phyloP scores from a whole-genome alignment of 805 yeast genomes.

The Ogataea paradorogensis region DNA sequence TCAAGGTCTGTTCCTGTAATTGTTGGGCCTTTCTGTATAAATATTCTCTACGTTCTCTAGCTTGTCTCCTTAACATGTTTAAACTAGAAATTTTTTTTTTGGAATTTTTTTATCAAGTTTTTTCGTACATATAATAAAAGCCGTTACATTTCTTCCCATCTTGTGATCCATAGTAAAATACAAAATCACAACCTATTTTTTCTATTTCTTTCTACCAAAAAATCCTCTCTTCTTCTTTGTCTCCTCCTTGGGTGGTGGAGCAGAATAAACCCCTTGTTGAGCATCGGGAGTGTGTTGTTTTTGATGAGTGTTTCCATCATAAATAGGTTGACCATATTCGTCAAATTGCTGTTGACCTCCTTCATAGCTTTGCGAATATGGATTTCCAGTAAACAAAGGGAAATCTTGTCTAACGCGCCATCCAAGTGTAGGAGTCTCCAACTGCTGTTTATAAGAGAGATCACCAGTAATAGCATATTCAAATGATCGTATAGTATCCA shows the following conservation, averaged over 20 bases:
- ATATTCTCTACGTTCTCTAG: slow-evolving; percentile 94
- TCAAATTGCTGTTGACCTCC: slow-evolving; percentile 32
- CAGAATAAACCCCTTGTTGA: slow-evolving; percentile 40
- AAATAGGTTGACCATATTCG: slow-evolving; percentile 39
- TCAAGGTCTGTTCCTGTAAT: slow-evolving; percentile 81
- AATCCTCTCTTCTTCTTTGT: slow-evolving; percentile 73
- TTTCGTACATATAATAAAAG: not conserved
- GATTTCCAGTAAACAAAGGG: slow-evolving; percentile 48
- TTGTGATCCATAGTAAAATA: slow-evolving; percentile 1
- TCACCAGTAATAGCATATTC: slow-evolving; percentile 96
- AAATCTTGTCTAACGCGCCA: slow-evolving; percentile 84
- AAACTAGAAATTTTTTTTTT: not conserved
- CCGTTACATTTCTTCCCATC: not conserved
- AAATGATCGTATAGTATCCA: slow-evolving; percentile 91
- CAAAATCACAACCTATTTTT: not conserved
- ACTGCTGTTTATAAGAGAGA: slow-evolving; percentile 67
- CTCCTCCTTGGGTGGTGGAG: slow-evolving; percentile 44
- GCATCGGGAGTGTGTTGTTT: slow-evolving; percentile 7
- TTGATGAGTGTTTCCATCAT: slow-evolving; percentile 30
- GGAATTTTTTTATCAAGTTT: slow-evolving; percentile 1
- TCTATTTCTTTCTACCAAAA: slow-evolving; percentile 58
- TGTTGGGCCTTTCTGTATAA: slow-evolving; percentile 85
- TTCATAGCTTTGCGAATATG: slow-evolving; percentile 30
- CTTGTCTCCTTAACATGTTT: slow-evolving; percentile 78
- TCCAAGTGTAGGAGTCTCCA: slow-evolving; percentile 76